A percentile compares a stretch with the other conserved stretches of the same genome.
Conservation (phyloP, 345 rosid species). For the Odontarrhena argentea region DNA sequence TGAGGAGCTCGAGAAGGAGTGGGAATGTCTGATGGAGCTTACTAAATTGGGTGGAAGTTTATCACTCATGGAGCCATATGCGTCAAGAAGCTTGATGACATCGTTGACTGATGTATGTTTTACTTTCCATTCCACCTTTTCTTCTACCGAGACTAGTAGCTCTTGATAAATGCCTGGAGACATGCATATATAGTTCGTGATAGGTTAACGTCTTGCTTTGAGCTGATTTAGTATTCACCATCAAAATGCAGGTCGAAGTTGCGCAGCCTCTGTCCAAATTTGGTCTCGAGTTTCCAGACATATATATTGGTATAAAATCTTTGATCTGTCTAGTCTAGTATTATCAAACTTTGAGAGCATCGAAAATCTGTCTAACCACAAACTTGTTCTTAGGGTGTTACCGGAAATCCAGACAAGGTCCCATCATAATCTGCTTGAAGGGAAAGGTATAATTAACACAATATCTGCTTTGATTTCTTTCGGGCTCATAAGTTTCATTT, state of each 20-base stretch:
- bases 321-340: neutral
- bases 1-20: constrained; percentile 73
- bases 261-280: constrained; percentile 82
- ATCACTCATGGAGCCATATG: constrained; percentile 54
- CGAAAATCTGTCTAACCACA: constrained; percentile 27
- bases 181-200: no score
- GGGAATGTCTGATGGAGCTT: constrained; percentile 78
- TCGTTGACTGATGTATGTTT: constrained; percentile 67
- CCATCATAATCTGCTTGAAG: constrained; percentile 59
- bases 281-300: constrained; percentile 85
- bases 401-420: constrained; percentile 75
- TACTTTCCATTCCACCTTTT: neutral
- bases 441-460: constrained; percentile 68
- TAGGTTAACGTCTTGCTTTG: neutral
- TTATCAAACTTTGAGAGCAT: constrained; percentile 10
- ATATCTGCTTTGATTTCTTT: constrained; percentile 2
- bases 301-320: constrained; percentile 61
- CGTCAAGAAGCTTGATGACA: constrained; percentile 54
- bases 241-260: constrained; percentile 70
- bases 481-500: constrained; percentile 2
- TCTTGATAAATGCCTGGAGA: no score
- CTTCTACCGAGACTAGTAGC: neutral
- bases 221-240: constrained; percentile 1
- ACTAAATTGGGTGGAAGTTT: constrained; percentile 53
- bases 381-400: constrained; percentile 59